Evolutionary conservation across 495 filamentous ascomycete species (phyloP).

Genomic region (Aspergillus homomorphus): DNA sequence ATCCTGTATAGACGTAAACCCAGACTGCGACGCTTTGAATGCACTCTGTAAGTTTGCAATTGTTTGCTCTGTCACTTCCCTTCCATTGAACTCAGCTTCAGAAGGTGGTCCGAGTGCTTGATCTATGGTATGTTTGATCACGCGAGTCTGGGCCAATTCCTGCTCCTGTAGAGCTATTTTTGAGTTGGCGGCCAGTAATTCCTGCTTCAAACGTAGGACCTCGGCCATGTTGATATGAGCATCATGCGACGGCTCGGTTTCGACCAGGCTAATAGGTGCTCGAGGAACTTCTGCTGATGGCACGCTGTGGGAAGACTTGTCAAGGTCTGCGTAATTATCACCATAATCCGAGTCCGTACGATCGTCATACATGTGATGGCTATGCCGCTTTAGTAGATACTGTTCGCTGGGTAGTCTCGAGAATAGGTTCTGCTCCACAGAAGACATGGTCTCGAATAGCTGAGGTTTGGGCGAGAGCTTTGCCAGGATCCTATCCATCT

Average conservation of each 20-base stretch:
- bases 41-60: conserved; percentile 51
- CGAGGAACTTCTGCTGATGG: conserved; percentile 20
- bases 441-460: conserved; percentile 18
- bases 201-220: conserved; percentile 58
- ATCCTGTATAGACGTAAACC: conserved; percentile 52
- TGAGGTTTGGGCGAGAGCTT: conserved; percentile 34
- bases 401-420: conserved; percentile 69
- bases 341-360: conserved; percentile 20
- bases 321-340: conserved; percentile 35
- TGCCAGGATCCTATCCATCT: conserved; percentile 39
- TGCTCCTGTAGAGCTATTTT: conserved; percentile 80
- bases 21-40: conserved; percentile 51
- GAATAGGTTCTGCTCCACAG: conserved; percentile 32
- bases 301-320: conserved; percentile 49
- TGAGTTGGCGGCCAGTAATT: conserved; percentile 75
- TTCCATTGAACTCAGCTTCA: conserved; percentile 50
- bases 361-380: conserved; percentile 39
- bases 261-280: conserved; percentile 22
- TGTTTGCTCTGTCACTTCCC: conserved; percentile 52
- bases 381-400: conserved; percentile 52
- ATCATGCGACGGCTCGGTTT: conserved; percentile 14
- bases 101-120: conserved; percentile 64
- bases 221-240: conserved; percentile 41
- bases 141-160: conserved; percentile 75
- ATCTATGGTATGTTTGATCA: conserved; percentile 71